These are phyloP conservation scores for Gossypium rotundifolium DNA, from an alignment of 345 rosid species.

Conservation along the genomic window DNA sequence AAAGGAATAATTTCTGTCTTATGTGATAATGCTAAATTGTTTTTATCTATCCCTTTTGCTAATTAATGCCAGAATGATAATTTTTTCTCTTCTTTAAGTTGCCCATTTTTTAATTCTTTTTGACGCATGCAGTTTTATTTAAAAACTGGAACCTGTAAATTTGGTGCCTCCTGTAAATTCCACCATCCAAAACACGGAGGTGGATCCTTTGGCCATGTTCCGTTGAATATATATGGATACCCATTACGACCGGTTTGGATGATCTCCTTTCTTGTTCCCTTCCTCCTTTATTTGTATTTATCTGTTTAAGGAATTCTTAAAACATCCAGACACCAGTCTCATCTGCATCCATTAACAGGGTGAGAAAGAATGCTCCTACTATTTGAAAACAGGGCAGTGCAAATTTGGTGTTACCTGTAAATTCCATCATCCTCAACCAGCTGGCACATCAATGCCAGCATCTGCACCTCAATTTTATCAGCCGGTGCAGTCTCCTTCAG, in stretches of 20 bases:
- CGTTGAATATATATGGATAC: conserved; percentile 66
- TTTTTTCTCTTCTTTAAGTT: not conserved
- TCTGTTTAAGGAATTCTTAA: not conserved
- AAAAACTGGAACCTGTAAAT: conserved; percentile 86
- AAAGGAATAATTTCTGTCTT: not conserved
- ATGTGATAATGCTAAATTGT: not conserved
- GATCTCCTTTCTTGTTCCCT: conserved; percentile 8
- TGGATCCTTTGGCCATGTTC: conserved; percentile 57
- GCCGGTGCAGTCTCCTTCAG: conserved; percentile 69
- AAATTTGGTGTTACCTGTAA: conserved; percentile 92
- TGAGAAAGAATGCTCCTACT: conserved; percentile 89
- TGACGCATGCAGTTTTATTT: conserved; percentile 59
- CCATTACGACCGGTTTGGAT: conserved; percentile 67
- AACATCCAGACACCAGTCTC: conserved; percentile 4
- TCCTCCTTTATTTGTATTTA: not conserved
- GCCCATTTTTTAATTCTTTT: not conserved
- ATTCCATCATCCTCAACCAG: conserved; percentile 90
- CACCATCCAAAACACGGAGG: conserved; percentile 84
- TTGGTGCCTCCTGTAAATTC: conserved; percentile 96
- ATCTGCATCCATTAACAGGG: conserved; percentile 48
- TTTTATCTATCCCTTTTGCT: not conserved
- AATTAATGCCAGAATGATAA: not conserved
- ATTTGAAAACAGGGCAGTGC: conserved; percentile 92
- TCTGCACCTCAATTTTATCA: conserved; percentile 78
- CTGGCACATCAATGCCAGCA: conserved; percentile 47